Conservation (phyloP, 495 filamentous ascomycete genomes). For the Aspergillus bertholletiae region DNA sequence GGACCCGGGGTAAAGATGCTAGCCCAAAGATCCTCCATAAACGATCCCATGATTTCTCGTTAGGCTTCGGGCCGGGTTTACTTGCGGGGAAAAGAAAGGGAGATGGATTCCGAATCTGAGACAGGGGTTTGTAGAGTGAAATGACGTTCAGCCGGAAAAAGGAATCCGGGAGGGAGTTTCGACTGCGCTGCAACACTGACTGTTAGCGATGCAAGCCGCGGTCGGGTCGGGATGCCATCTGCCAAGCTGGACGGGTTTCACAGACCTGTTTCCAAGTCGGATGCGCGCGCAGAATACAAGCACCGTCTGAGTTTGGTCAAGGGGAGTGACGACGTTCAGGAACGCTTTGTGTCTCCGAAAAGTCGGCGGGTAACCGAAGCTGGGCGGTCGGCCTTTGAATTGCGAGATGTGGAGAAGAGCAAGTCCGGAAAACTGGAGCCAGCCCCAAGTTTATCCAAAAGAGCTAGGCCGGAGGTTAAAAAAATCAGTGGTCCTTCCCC, state of each 20-base stretch:
- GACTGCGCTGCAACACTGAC: background rate
- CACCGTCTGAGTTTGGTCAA: background rate
- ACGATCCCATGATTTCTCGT: conserved; percentile 63
- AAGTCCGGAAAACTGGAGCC: conserved; percentile 2
- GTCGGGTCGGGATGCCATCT: background rate
- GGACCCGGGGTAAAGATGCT: conserved; percentile 91
- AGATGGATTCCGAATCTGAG: background rate
- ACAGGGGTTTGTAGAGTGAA: background rate
- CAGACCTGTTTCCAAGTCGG: background rate
- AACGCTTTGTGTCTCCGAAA: background rate
- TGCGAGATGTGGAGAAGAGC: conserved; percentile 2
- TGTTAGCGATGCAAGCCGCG: background rate
- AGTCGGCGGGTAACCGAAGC: conserved; percentile 1
- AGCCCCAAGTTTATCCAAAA: conserved; percentile 4
- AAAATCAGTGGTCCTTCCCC: conserved; percentile 7
- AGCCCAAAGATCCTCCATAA: conserved; percentile 78
- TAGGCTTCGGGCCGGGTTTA: background rate
- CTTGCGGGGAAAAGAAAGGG: background rate
- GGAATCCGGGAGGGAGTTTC: conserved; percentile 9
- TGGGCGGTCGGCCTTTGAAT: conserved; percentile 12
- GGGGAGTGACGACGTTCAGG: background rate
- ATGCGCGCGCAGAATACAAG: background rate
- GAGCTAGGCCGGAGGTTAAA: conserved; percentile 5
- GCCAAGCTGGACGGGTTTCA: background rate
- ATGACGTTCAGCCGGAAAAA: conserved; percentile 16